phyloP scores from a whole-genome alignment of 805 yeast species.

The Candida palmyrensis region DNA sequence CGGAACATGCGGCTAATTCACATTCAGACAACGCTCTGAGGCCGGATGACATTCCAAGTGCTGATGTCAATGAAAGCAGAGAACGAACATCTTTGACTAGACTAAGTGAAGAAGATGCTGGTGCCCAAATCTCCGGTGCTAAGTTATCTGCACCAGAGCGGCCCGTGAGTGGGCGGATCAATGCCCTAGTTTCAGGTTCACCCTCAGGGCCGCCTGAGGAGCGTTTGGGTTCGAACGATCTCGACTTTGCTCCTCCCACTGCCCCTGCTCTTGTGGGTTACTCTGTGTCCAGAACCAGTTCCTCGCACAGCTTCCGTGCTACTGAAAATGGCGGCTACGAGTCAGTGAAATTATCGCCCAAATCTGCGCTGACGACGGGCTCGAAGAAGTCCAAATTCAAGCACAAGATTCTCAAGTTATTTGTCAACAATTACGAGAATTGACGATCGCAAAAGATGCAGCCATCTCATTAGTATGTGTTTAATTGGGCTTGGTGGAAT shows the following conservation, averaged over 20 bases:
- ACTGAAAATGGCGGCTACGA: no score
- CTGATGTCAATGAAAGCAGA: no score
- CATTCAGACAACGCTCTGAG: no score
- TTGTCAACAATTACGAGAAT: slow-evolving; percentile 26
- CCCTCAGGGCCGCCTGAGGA: not conserved
- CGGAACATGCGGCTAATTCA: no score
- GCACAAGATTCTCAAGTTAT: slow-evolving; percentile 23
- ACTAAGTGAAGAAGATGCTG: not conserved
- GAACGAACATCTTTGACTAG: no score
- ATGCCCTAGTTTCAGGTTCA: not conserved
- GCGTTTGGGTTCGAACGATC: not conserved
- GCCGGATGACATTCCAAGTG: no score
- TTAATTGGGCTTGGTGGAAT: not conserved
- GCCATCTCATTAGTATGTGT: no score
- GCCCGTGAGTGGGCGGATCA: not conserved
- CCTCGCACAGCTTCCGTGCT: no score
- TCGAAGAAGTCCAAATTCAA: slow-evolving; percentile 10
- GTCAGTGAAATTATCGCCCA: slow-evolving; percentile 1
- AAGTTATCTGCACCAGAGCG: not conserved
- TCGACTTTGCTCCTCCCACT: slow-evolving; percentile 2
- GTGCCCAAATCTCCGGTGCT: not conserved
- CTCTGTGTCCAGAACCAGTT: no score
- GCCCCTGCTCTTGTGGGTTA: slow-evolving; percentile 1
- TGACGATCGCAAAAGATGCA: no score
- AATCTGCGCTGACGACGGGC: not conserved